A percentile compares a stretch with the other conserved stretches of the same genome.
These are phyloP conservation scores for Xylaria cubensis DNA, from an alignment of 495 filamentous ascomycete genomes.

Conservation along the genomic window DNA sequence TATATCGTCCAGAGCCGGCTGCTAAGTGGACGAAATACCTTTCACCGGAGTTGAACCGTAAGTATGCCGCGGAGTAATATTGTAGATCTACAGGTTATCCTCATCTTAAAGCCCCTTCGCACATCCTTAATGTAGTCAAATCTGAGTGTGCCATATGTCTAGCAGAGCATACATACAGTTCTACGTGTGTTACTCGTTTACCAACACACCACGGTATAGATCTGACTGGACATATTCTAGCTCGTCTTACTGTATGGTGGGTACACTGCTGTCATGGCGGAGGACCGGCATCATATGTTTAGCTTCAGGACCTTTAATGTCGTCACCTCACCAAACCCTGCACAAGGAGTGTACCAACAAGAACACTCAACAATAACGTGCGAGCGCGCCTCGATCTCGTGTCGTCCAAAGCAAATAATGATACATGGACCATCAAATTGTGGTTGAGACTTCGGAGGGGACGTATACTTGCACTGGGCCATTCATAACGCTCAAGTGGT, in stretches of 20 bases:
- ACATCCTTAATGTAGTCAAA: not conserved
- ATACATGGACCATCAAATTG: slow-evolving; percentile 16
- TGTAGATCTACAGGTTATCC: not conserved
- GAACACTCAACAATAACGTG: slow-evolving; percentile 35
- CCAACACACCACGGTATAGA: not conserved
- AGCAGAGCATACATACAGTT: not conserved
- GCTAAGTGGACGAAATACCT: not conserved
- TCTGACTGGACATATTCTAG: not conserved
- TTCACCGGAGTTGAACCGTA: not conserved
- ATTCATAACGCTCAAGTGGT: slow-evolving; percentile 33
- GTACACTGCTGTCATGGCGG: slow-evolving; percentile 37
- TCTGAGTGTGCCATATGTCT: not conserved
- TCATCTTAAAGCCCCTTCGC: not conserved
- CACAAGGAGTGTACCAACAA: slow-evolving; percentile 33
- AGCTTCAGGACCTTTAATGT: slow-evolving; percentile 29
- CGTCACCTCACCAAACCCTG: slow-evolving; percentile 31
- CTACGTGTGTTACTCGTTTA: not conserved
- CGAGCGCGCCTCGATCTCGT: slow-evolving; percentile 25
- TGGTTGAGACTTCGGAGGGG: slow-evolving; percentile 2
- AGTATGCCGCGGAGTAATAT: not conserved
- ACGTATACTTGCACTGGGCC: slow-evolving; percentile 25
- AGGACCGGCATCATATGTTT: slow-evolving; percentile 38
- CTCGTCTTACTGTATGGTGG: slow-evolving; percentile 25
- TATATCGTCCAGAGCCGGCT: not conserved
- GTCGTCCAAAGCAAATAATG: slow-evolving; percentile 11